Evolutionary conservation across 2,329 filamentous ascomycete genomes (phyloP).

Genomic region (Aspergillus ochraceus): DNA sequence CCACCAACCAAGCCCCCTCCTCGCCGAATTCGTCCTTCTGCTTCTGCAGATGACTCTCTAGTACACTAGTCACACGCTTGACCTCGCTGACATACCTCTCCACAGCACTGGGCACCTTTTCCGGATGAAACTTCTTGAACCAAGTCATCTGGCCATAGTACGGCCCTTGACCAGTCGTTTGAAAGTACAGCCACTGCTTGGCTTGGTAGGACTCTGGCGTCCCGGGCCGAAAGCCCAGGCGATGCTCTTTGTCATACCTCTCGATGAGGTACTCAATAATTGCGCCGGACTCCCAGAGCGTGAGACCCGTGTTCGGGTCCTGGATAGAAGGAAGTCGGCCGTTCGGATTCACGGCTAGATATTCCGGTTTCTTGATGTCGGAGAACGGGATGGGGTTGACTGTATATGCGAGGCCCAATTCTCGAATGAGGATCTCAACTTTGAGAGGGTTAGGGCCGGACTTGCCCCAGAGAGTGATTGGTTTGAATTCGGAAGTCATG

Average conservation of each 20-base stretch:
- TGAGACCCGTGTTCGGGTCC: slow-evolving; percentile 35
- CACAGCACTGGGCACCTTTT: slow-evolving; percentile 42
- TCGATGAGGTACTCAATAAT: slow-evolving; percentile 45
- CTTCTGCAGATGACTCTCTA: slow-evolving; percentile 32
- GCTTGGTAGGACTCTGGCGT: slow-evolving; percentile 28
- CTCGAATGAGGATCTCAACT: slow-evolving; percentile 29
- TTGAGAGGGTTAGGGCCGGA: slow-evolving; percentile 26
- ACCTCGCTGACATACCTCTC: slow-evolving; percentile 46
- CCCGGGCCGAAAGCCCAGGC: slow-evolving; percentile 34
- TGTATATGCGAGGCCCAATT: slow-evolving; percentile 28
- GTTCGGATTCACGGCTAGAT: slow-evolving; percentile 25
- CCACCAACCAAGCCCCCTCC: slow-evolving; percentile 1
- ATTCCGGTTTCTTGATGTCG: slow-evolving; percentile 24
- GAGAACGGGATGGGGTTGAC: slow-evolving; percentile 13
- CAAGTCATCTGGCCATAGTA: slow-evolving; percentile 49
- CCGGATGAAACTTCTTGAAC: slow-evolving; percentile 41
- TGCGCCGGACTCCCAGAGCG: slow-evolving; percentile 45
- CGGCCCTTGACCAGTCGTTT: slow-evolving; percentile 47
- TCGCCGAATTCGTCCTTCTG: not conserved
- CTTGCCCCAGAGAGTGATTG: slow-evolving; percentile 5
- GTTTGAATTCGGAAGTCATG: not conserved
- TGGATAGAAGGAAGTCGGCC: slow-evolving; percentile 31
- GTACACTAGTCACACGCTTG: slow-evolving; percentile 43
- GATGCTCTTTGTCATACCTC: slow-evolving; percentile 39
- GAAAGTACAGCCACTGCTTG: slow-evolving; percentile 44